These are phyloP conservation scores for Backusella macrospora DNA, from an alignment of 192 early-diverging fungal species.

Conservation along the genomic window DNA sequence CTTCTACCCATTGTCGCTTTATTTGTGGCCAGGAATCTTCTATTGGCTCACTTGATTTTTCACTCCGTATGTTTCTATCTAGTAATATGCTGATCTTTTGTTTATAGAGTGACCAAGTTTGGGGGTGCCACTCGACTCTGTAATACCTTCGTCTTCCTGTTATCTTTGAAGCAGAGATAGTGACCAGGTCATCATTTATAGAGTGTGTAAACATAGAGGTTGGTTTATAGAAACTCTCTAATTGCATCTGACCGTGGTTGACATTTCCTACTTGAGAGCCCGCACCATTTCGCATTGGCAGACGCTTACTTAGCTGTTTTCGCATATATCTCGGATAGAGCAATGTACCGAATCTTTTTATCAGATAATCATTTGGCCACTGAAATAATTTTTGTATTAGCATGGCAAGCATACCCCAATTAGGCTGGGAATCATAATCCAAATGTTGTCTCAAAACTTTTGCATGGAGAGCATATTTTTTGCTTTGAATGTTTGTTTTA, in stretches of 20 bases:
- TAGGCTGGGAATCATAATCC: neutral
- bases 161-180: neutral
- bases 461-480: neutral
- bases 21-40: constrained; percentile 1
- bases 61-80: neutral
- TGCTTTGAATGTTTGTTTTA: neutral
- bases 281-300: neutral
- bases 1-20: constrained; percentile 29
- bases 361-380: neutral
- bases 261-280: neutral
- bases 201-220: neutral
- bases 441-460: neutral
- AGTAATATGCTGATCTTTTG: neutral
- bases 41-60: neutral
- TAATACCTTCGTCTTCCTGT: neutral
- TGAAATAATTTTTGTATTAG: constrained; percentile 3
- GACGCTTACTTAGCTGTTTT: neutral
- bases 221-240: neutral
- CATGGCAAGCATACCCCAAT: neutral
- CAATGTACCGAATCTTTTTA: neutral
- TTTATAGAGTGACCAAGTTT: neutral
- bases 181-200: neutral
- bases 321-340: constrained; percentile 20
- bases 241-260: neutral
- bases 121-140: constrained; percentile 9